Percentiles rank a stretch among this genome's conserved stretches.
Conservation (phyloP, 805 yeast species). For the Schizosaccharomyces cryophilus region DNA sequence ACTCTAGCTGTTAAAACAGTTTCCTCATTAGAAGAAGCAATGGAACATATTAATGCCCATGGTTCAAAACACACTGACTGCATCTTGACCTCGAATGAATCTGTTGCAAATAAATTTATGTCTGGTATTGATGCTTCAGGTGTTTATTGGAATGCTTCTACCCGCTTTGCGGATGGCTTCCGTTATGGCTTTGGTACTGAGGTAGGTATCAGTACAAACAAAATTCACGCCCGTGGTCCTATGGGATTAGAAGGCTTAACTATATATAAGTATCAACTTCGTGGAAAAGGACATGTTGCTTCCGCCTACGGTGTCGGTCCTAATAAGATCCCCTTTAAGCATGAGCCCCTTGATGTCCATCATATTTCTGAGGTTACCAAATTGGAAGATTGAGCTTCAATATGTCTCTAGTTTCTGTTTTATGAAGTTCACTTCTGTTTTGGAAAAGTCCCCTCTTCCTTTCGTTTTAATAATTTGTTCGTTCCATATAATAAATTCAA, state of each 20-base stretch:
- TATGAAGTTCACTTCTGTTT: too few relatives aligned
- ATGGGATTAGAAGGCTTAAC: slow-evolving; percentile 94
- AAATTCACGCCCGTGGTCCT: slow-evolving; percentile 95
- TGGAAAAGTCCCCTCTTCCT: too few relatives aligned
- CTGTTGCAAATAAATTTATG: slow-evolving; percentile 48
- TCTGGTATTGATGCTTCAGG: slow-evolving; percentile 85
- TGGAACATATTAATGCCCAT: slow-evolving; percentile 62
- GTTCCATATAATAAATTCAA: too few relatives aligned
- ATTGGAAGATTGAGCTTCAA: too few relatives aligned
- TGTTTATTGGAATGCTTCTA: slow-evolving; percentile 91
- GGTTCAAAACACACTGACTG: slow-evolving; percentile 94
- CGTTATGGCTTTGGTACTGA: slow-evolving; percentile 97
- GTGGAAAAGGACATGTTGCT: slow-evolving; percentile 83
- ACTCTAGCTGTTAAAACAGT: slow-evolving; percentile 57
- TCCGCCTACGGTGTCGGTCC: slow-evolving; percentile 68
- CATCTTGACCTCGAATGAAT: slow-evolving; percentile 55
- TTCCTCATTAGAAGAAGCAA: slow-evolving; percentile 40
- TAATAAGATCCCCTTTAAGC: slow-evolving; percentile 42
- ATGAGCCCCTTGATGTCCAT: neutral
- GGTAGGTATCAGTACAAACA: slow-evolving; percentile 90
- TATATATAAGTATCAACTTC: slow-evolving; percentile 77
- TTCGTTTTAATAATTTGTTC: too few relatives aligned
- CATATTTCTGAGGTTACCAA: neutral
- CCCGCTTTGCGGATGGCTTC: slow-evolving; percentile 95
- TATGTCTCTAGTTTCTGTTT: too few relatives aligned